These are phyloP conservation scores for Neocatenulostroma microsporum DNA, from an alignment of 2,329 filamentous ascomycete genomes.

Conservation along the genomic window DNA sequence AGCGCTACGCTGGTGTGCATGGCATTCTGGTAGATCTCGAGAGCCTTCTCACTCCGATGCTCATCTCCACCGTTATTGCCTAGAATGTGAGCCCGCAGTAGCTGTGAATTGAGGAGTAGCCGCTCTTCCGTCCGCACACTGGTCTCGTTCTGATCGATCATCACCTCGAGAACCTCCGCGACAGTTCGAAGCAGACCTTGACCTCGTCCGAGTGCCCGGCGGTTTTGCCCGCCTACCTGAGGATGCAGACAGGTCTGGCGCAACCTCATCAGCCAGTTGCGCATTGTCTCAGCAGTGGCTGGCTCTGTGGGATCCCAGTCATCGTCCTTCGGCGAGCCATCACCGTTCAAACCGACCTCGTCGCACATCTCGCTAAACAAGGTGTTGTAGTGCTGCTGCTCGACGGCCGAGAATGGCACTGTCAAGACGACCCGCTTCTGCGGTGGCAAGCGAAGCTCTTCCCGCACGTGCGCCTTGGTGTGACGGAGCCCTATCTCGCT, in stretches of 20 bases:
- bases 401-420: constrained; percentile 80
- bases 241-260: constrained; percentile 81
- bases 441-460: constrained; percentile 69
- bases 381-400: constrained; percentile 79
- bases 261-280: constrained; percentile 66
- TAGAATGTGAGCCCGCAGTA: constrained; percentile 67
- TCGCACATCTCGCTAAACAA: constrained; percentile 69
- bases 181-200: constrained; percentile 68
- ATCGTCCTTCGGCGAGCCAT: constrained; percentile 54
- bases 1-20: constrained; percentile 37
- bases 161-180: constrained; percentile 75
- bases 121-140: constrained; percentile 62
- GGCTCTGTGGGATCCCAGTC: constrained; percentile 59
- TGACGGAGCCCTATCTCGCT: constrained; percentile 68
- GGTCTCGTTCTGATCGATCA: constrained; percentile 79
- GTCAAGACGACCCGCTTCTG: constrained; percentile 84
- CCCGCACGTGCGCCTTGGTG: constrained; percentile 70
- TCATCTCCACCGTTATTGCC: constrained; percentile 60
- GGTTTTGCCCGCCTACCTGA: constrained; percentile 63
- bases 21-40: constrained; percentile 58
- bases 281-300: constrained; percentile 60
- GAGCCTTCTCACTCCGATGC: constrained; percentile 53
- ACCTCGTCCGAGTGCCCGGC: constrained; percentile 53
- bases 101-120: constrained; percentile 54
- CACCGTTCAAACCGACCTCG: constrained; percentile 55